Evolutionary conservation across 2,329 filamentous ascomycete species (phyloP), one percentile per base, ranked within the genome.

Genomic region (Sclerotinia spermophila): DNA sequence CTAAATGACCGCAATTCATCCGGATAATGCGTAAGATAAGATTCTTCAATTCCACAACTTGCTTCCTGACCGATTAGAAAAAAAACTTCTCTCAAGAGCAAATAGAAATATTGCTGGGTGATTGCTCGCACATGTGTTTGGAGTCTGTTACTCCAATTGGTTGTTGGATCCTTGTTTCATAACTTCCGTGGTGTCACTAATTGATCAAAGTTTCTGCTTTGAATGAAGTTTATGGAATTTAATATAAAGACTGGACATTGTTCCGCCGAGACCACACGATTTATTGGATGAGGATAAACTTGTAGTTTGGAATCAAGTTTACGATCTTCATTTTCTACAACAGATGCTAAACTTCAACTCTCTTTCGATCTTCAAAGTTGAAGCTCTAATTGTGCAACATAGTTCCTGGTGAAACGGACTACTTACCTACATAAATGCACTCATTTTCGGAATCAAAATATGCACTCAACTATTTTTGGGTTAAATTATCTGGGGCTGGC

Each of bases 11-110:
- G 13, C 27, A 30, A 35, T 67, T 35, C 44, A 59, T 44, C 65
- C 65, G 65, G 51, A 58, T 67, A 15, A 59, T 42, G n/a, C 48
- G 24, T 55, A 59, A n/a, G n/a, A n/a, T n/a, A n/a, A n/a, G n/a
- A n/a, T n/a, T n/a, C n/a, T n/a, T 45, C 19, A 30, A 42, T 27
- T n/a, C 48, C 42, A 64, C n/a, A 48, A 21, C 17, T 65, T 38
- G 8, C 53, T 56, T 33, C 33, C 38, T 59, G 65, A 59, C 65
- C 65, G 65, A 67, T 59, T 53, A 67, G 51, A 67, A 55, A 38
- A 55, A 27, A 15, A 33, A 44, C n/a, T 8, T 8, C 40, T 30
- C 40, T 58, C 45, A 42, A 42, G n/a, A 45, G 38, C 38, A 35
- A 42, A 58, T 17, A 21, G 27, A n/a, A 11, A 24, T 24, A 27